Evolutionary conservation across 345 rosid genomes (phyloP).

Genomic region (Nasturtium officinale): DNA sequence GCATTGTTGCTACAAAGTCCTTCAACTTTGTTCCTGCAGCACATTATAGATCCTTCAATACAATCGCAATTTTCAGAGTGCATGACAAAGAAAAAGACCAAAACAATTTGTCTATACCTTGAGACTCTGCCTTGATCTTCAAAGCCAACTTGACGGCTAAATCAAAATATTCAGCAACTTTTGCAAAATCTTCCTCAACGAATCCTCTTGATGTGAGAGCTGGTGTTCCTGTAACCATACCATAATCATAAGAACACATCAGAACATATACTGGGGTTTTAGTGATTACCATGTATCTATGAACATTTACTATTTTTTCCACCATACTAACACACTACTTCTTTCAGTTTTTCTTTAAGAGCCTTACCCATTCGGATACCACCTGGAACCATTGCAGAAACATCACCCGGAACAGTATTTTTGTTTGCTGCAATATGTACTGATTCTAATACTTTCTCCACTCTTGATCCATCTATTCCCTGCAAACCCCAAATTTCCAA

Average conservation of each 20-base stretch:
- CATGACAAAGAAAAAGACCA: not conserved
- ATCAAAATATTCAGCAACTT: slow-evolving; percentile 89
- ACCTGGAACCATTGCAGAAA: slow-evolving; percentile 98
- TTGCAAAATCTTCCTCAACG: slow-evolving; percentile 81
- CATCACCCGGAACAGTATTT: slow-evolving; percentile 98
- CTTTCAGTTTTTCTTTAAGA: not conserved
- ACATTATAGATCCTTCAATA: not conserved
- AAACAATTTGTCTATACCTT: slow-evolving; percentile 48
- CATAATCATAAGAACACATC: slow-evolving; percentile 28
- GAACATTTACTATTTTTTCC: not conserved
- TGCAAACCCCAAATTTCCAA: slow-evolving; percentile 38
- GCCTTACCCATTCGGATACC: slow-evolving; percentile 92
- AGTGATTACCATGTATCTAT: not conserved
- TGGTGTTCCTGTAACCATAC: slow-evolving; percentile 70
- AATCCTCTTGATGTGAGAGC: slow-evolving; percentile 98
- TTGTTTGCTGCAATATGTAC: slow-evolving; percentile 96
- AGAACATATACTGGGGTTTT: not conserved
- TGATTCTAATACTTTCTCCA: slow-evolving; percentile 84
- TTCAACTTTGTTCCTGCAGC: slow-evolving; percentile 77
- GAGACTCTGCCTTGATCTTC: slow-evolving; percentile 70
- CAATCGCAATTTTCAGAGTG: not conserved
- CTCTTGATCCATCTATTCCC: slow-evolving; percentile 97
- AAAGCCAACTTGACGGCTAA: slow-evolving; percentile 79
- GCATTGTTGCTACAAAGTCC: slow-evolving; percentile 79
- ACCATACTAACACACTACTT: not conserved